Evolutionary conservation across 225 moss, liverwort and hornwort species (phyloP).

Genomic region (Neckera pumila): DNA sequence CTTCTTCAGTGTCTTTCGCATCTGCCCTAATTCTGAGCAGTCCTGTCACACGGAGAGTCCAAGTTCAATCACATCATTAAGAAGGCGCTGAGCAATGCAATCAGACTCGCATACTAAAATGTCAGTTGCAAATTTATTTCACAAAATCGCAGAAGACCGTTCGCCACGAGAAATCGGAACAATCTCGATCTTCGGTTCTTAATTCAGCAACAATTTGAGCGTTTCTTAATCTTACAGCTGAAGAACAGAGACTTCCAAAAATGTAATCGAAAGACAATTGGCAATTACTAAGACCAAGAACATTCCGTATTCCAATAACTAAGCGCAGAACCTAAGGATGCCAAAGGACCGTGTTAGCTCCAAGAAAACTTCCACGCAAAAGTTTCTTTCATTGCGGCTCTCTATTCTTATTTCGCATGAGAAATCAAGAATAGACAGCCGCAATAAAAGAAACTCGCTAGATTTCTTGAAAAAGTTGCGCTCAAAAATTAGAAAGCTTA

Average conservation of each 20-base stretch:
- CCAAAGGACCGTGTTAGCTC: neutral
- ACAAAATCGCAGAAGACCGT: neutral
- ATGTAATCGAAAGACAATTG: neutral
- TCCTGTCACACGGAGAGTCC: constrained; percentile 21
- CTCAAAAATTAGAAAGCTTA: neutral
- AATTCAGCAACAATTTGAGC: neutral
- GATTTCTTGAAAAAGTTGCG: neutral
- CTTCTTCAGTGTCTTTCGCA: constrained; percentile 54
- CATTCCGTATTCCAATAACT: neutral
- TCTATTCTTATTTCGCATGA: neutral
- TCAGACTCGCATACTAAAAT: neutral
- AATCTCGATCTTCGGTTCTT: neutral
- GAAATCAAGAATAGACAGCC: neutral
- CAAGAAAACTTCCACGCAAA: neutral
- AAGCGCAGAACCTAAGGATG: neutral
- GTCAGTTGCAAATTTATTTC: neutral
- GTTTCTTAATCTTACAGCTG: neutral
- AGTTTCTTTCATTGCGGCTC: neutral
- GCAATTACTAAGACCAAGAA: neutral
- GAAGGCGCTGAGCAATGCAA: neutral
- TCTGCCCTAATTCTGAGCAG: constrained; percentile 37
- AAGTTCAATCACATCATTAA: neutral
- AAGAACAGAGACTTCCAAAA: neutral
- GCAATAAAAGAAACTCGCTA: neutral
- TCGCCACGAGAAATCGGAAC: neutral